Evolutionary conservation across 805 yeast species (phyloP).

Genomic region (Metschnikowia colocasiae): DNA sequence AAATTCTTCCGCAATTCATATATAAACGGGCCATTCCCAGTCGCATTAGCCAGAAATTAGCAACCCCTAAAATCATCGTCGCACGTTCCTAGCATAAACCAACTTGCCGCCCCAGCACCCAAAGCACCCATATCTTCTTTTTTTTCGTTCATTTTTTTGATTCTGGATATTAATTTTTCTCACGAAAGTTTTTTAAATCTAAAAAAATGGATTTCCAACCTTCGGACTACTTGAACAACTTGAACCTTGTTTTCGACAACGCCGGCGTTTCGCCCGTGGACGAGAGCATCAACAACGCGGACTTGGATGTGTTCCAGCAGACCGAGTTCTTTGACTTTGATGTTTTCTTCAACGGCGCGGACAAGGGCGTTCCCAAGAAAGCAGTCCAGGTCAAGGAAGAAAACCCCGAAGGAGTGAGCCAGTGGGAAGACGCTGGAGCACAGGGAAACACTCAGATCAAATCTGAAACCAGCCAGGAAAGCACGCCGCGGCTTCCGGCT

Average conservation of each 20-base stretch:
- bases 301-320: slow-evolving; percentile 39
- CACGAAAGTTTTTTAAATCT: slow-evolving; percentile 7
- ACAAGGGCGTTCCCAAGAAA: slow-evolving; percentile 6
- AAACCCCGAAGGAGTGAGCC: neutral
- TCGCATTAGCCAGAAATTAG: neutral
- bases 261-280: slow-evolving; percentile 21
- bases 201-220: slow-evolving; percentile 39
- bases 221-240: slow-evolving; percentile 37
- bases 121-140: slow-evolving; percentile 2
- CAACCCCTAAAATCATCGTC: neutral
- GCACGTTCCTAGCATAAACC: neutral
- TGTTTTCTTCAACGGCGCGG: slow-evolving; percentile 24
- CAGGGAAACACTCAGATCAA: neutral
- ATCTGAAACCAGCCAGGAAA: neutral
- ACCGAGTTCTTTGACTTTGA: slow-evolving; percentile 41
- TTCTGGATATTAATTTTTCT: slow-evolving; percentile 3
- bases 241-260: slow-evolving; percentile 37
- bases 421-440: neutral
- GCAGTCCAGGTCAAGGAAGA: slow-evolving; percentile 8
- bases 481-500: neutral
- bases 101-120: neutral
- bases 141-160: slow-evolving; percentile 7
- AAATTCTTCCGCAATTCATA: neutral
- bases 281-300: slow-evolving; percentile 19
- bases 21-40: neutral